Evolutionary conservation across 1,139 yeast species (phyloP).

Genomic region (Yamadazyma triangularis): DNA sequence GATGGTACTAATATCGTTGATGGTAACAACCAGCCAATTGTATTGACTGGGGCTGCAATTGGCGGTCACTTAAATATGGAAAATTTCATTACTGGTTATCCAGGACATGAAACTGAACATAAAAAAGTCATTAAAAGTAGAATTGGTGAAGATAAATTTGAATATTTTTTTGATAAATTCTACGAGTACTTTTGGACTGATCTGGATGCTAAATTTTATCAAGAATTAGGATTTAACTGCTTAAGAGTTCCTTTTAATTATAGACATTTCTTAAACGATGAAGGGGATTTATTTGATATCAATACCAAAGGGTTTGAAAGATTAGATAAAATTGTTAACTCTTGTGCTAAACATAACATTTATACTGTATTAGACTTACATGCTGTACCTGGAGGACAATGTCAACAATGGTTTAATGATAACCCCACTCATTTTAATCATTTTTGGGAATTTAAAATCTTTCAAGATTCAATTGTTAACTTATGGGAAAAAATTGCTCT

Average conservation of each 20-base stretch:
- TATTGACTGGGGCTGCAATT: slow-evolving; percentile 32
- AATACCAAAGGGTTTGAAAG: slow-evolving; percentile 33
- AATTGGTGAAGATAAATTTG: slow-evolving; percentile 35
- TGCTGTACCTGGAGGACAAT: slow-evolving; percentile 46
- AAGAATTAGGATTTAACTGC: slow-evolving; percentile 33
- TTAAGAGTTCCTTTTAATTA: slow-evolving; percentile 41
- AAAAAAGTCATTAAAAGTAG: slow-evolving; percentile 25
- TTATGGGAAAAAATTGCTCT: slow-evolving; percentile 35
- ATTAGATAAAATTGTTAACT: slow-evolving; percentile 31
- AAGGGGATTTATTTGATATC: slow-evolving; percentile 26
- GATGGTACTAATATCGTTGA: slow-evolving; percentile 35
- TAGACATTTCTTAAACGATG: slow-evolving; percentile 38
- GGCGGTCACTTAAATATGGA: slow-evolving; percentile 46
- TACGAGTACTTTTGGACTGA: slow-evolving; percentile 43
- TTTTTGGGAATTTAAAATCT: slow-evolving; percentile 40
- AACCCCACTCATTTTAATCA: slow-evolving; percentile 34
- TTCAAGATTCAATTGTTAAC: slow-evolving; percentile 34
- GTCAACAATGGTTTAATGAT: slow-evolving; percentile 45
- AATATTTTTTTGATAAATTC: slow-evolving; percentile 38
- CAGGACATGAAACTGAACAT: slow-evolving; percentile 43
- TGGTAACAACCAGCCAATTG: slow-evolving; percentile 20
- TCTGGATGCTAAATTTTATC: slow-evolving; percentile 34
- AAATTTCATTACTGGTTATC: slow-evolving; percentile 43
- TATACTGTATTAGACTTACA: slow-evolving; percentile 41
- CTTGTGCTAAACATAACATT: slow-evolving; percentile 29